Conservation (phyloP, 2,329 filamentous ascomycete genomes). For the Botryotinia globosa region DNA sequence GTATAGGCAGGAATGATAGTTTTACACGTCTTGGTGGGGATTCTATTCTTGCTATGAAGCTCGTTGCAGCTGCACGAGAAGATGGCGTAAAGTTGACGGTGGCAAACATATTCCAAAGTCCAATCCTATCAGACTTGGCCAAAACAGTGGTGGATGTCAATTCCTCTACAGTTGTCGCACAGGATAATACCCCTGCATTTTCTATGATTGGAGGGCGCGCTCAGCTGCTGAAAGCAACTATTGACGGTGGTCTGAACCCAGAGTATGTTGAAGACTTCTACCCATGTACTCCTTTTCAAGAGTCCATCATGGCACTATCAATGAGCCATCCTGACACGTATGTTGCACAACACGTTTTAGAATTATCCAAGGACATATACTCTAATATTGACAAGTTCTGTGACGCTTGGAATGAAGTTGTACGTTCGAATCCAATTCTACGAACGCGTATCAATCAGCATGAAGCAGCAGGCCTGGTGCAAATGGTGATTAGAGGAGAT, state of each 20-base stretch:
- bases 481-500: constrained; percentile 24
- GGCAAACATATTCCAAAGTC: constrained; percentile 44
- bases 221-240: constrained; percentile 29
- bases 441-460: constrained; percentile 33
- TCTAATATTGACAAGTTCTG: constrained; percentile 26
- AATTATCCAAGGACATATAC: constrained; percentile 25
- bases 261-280: constrained; percentile 40
- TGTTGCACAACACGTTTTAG: constrained; percentile 33
- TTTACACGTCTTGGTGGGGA: constrained; percentile 42
- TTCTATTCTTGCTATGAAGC: constrained; percentile 41
- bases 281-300: constrained; percentile 41
- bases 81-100: constrained; percentile 41
- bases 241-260: background rate
- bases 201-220: constrained; percentile 24
- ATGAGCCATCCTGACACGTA: constrained; percentile 38
- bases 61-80: constrained; percentile 42
- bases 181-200: constrained; percentile 20
- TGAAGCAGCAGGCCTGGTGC: constrained; percentile 28
- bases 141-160: constrained; percentile 29
- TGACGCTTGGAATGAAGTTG: constrained; percentile 21
- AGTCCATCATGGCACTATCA: constrained; percentile 41
- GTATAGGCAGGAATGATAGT: constrained; percentile 35
- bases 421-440: constrained; percentile 18
- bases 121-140: constrained; percentile 44
- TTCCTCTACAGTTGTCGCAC: too few species aligned